phyloP scores from a whole-genome alignment of 257 asterid genomes.

The Jacaranda mimosifolia region DNA sequence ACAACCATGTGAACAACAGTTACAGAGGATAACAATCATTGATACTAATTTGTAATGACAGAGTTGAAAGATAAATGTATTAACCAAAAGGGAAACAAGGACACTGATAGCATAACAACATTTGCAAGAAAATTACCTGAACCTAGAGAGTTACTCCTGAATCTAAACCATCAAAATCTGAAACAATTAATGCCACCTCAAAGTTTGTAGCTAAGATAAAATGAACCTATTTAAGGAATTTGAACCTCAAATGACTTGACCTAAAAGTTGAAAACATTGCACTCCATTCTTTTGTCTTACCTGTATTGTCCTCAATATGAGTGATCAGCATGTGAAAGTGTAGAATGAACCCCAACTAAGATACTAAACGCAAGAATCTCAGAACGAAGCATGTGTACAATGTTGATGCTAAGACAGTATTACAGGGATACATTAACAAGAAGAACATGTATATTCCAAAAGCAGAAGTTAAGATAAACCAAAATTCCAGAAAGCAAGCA shows the following conservation, averaged over 20 bases:
- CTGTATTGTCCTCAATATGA: conserved; percentile 8
- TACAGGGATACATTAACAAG: conserved; percentile 6
- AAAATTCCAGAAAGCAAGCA: background rate
- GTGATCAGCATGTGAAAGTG: background rate
- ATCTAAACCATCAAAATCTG: conserved; percentile 18
- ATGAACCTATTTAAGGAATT: conserved; percentile 24
- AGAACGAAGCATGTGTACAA: background rate
- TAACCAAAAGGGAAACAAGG: background rate
- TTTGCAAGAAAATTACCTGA: conserved; percentile 11
- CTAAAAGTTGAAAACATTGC: background rate
- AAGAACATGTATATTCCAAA: background rate
- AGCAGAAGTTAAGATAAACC: background rate
- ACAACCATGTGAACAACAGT: background rate
- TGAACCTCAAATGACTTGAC: conserved; percentile 19
- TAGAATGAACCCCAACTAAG: background rate
- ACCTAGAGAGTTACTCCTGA: conserved; percentile 13
- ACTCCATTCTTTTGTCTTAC: background rate
- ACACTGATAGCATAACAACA: conserved; percentile 17
- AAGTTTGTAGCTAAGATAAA: conserved; percentile 28
- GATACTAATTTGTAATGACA: background rate
- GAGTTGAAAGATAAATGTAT: background rate
- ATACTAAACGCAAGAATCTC: conserved; percentile 11
- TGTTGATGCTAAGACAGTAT: conserved; percentile 16
- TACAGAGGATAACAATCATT: background rate
- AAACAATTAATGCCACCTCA: background rate